Base-by-base conservation (phyloP, 164 flowering plant species). In the Liriodendron chinense region DNA sequence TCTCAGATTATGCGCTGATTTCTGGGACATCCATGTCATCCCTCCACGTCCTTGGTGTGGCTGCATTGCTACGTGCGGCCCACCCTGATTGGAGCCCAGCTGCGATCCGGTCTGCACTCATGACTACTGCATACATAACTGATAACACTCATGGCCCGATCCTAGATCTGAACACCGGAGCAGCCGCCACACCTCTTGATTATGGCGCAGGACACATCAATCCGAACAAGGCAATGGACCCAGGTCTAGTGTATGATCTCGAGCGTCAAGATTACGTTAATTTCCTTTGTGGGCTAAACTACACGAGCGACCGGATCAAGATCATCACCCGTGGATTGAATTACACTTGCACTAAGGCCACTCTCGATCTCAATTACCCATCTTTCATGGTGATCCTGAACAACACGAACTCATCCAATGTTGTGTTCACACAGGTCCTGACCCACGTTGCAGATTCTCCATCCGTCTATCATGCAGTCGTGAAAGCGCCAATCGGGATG, bases 181-280 rank as follows among this genome's bases (percentile, higher is more conserved):
- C 88, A 63, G 50, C 81, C 0, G 89, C 99, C 0, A 87, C 89
- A 0, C 90, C 84, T 23, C 73, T 89, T 74, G 99, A 90, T 80
- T 91, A 73, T 25, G 99, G 98, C 0, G 84, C 97, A 1, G 99
- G 99, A 3, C 97, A 96, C 77, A 92, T 96, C 7, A 83, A 94
- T 71, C 98, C 97, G 0, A 84, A 86, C 23, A 89, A 87, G 74
- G 99, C 99, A 13, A 83, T 94, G 91, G 86, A 92, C 56, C 98
- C 99, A 0, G 98, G 99, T 0, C 72, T 96, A 6, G 81, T 96
- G 23, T 96, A 89, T 63, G 99, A 96, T 75, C 5, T 91, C 0
- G 61, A 71, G 0, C 64, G 87, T 0, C 78, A 83, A n/a, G 97
- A 91, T 64, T 92, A 92, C 73, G 79, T 92, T 1, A 85, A 92